Evolutionary conservation across 495 filamentous ascomycete species (phyloP), one percentile per base, ranked within the genome.

Genomic region (Filosporella fistucella): DNA sequence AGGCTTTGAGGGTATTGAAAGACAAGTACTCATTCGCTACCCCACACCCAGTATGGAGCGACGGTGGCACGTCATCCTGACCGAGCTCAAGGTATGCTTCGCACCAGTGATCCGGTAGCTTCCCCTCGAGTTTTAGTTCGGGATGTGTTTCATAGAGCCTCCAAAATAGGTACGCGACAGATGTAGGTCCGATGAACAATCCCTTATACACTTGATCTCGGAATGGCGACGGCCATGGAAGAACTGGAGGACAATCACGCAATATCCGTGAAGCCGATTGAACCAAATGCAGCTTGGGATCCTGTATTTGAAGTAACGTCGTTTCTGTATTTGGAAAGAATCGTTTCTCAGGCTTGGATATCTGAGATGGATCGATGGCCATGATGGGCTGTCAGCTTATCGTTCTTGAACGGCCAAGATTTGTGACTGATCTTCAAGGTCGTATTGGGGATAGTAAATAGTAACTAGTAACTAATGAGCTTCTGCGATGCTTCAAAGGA

Each of bases 101-200:
- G 20, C 67, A 74, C 74, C 74, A 81, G 41, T 69, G 59, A 17
- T 59, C 46, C 22, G 75, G 62, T 3, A 64, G 54, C 16, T 68
- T 63, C 23, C 68, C 67, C 39, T 59, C 61, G 40, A 82, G 62
- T 13, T 58, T 42, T 5, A 81, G 44, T 33, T 73, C 63, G 0
- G 78, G 72, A 28, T 74, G 69, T 16, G 61, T 49, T 7, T 58
- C 51, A 16, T 76, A 74, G 2, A 82, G 67, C 1, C 63, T 59
- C 20, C 76, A 70, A 64, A 85, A 77, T 0, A 83, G 66, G 57
- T 78, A 77, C 9, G 77, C 78, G 16, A 84, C 63, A 20, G 73
- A 76, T 1, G 78, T 77, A 9, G 79, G 79, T 0, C 81, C 82
- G 35, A 68, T 66, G 63, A 74, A 83, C 21, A 85, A 59, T 0